These are phyloP conservation scores for Tilletia horrida DNA, from an alignment of 1,284 basidiomycete genomes.

Conservation along the genomic window DNA sequence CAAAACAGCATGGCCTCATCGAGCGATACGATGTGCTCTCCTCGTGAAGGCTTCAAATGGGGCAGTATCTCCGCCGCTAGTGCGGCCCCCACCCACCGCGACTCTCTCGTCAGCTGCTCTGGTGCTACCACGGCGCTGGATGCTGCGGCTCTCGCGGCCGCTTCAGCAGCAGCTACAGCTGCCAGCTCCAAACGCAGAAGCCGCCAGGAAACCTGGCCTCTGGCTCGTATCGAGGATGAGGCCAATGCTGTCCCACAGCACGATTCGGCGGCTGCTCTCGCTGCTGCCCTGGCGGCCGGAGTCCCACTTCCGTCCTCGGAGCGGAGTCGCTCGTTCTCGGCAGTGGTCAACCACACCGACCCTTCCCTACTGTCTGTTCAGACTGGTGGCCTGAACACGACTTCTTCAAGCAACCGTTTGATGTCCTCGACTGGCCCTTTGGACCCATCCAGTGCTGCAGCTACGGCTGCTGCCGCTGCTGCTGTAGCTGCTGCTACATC, in stretches of 20 bases:
- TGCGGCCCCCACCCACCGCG: not conserved
- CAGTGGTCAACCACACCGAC: not conserved
- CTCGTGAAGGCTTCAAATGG: slow-evolving; percentile 2
- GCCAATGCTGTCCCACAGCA: too few species aligned
- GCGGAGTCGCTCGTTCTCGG: not conserved
- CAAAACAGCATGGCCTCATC: not conserved
- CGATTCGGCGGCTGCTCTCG: not conserved
- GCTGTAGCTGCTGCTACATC: not conserved
- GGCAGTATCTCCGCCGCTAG: not conserved
- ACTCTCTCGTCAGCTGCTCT: not conserved
- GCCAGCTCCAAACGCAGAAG: not conserved
- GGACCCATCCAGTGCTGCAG: slow-evolving; percentile 8
- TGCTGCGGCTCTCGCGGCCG: slow-evolving; percentile 4
- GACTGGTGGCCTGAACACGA: not conserved
- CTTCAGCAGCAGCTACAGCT: not conserved
- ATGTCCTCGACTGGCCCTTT: not conserved
- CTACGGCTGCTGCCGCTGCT: not conserved
- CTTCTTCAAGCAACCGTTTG: not conserved
- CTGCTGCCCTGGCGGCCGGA: not conserved
- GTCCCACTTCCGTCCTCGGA: not conserved
- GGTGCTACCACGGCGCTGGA: not conserved
- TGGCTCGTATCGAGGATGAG: slow-evolving; percentile 9
- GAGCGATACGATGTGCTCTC: slow-evolving; percentile 7
- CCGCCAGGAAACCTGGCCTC: slow-evolving; percentile 13
- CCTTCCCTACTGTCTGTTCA: not conserved